A percentile compares a stretch with the other conserved stretches of the same genome.
Conservation (phyloP, 192 early-diverging fungal species). For the Cladochytrium replicatum region DNA sequence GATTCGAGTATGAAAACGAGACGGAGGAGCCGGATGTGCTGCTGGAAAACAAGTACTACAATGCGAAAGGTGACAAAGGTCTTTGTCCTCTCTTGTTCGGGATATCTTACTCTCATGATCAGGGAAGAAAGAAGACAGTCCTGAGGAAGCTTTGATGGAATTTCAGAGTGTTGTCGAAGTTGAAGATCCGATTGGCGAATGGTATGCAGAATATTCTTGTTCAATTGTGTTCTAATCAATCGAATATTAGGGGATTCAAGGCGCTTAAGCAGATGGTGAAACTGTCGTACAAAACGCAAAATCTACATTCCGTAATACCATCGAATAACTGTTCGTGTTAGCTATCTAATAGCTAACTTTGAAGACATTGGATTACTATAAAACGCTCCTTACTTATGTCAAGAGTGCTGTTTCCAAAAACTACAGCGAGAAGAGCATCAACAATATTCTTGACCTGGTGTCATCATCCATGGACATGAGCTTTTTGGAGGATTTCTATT, state of each 20-base stretch:
- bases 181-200: constrained; percentile 75
- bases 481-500: constrained; percentile 79
- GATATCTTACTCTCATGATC: constrained; percentile 2
- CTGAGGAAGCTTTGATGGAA: constrained; percentile 57
- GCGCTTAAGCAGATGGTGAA: constrained; percentile 83
- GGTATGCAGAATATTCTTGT: constrained; percentile 38
- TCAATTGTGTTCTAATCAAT: neutral
- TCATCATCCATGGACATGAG: constrained; percentile 63
- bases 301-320: constrained; percentile 33
- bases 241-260: constrained; percentile 68
- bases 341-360: neutral
- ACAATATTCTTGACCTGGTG: constrained; percentile 77
- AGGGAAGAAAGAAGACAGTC: constrained; percentile 72
- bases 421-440: constrained; percentile 84
- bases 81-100: neutral
- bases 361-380: constrained; percentile 64
- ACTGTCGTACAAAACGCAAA: constrained; percentile 53
- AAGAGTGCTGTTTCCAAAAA: constrained; percentile 72
- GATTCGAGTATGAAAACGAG: constrained; percentile 83
- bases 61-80: constrained; percentile 59
- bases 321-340: neutral
- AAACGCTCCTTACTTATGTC: constrained; percentile 61
- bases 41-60: constrained; percentile 84
- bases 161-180: constrained; percentile 69
- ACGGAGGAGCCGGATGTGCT: constrained; percentile 71